Evolutionary conservation across 2,329 filamentous ascomycete genomes (phyloP), one percentile per base, ranked within the genome.

Genomic region (Cytospora chrysosperma): DNA sequence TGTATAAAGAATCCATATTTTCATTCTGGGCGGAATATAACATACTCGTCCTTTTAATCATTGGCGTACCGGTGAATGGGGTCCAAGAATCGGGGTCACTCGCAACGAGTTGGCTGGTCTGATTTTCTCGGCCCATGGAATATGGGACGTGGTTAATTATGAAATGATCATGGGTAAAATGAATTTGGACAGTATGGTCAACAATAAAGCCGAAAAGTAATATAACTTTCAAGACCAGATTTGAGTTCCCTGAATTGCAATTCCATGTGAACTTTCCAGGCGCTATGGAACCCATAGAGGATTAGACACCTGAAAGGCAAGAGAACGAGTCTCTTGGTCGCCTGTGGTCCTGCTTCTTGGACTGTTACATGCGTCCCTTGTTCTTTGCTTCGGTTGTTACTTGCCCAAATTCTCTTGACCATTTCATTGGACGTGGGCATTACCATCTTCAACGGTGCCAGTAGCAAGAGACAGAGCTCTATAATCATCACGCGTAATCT

Each of bases 31-130:
- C 28, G 60, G 56, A 32, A 17, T 24, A 37, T 17, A 10, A 57
- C 13, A 54, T 58, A 54, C 60, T 58, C 51, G 60, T 15, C 53
- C 28, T 19, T 21, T 58, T n/a, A 9, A 32, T 57, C 26, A 51
- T 12, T 9, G 63, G 63, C 59, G 55, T 37, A 58, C 12, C 13
- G 24, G 37, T 52, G 13, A 51, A 64, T 24, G 30, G 50, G 27
- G 27, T 34, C 21, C 24, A 30, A 37, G 8, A 47, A n/a, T 24
- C 21, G 37, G 43, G 34, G 27, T 9, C 24, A 37, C 49, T 57
- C 50, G n/a, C 13, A 54, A 56, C 28, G n/a, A 64, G 58, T 34
- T 61, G 43, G 47, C 55, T 28, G 28, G 28, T 57, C 47, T 52
- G 53, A 21, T 30, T 52, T 28, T 49, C 32, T 15, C 21, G 54